Evolutionary conservation across 225 moss, liverwort and hornwort species (phyloP).

Genomic region (Physcomitrellopsis africana): DNA sequence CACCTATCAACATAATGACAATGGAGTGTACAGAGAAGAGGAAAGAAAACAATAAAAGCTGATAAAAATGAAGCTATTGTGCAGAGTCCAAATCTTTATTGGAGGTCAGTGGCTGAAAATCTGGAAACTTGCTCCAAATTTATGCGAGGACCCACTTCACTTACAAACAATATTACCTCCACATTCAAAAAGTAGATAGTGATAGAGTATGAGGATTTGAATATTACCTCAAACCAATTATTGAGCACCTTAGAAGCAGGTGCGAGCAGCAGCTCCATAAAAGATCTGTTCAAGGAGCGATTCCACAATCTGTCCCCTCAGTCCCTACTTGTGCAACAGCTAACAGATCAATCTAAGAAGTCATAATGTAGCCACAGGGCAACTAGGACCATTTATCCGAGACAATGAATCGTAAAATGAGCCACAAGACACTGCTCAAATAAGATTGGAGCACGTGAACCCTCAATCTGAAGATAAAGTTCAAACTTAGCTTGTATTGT

Average conservation of each 20-base stretch:
- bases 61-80: not conserved
- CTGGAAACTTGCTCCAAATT: not conserved
- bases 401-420: not conserved
- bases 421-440: slow-evolving; percentile 2
- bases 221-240: slow-evolving; percentile 87
- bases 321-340: slow-evolving; percentile 8
- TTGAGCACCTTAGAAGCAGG: slow-evolving; percentile 96
- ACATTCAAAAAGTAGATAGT: slow-evolving; percentile 21
- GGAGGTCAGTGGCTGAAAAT: slow-evolving; percentile 11
- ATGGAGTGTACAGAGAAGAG: slow-evolving; percentile 6
- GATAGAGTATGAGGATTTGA: slow-evolving; percentile 8
- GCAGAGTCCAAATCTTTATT: slow-evolving; percentile 2
- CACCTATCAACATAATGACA: slow-evolving; percentile 3
- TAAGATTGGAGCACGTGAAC: slow-evolving; percentile 1
- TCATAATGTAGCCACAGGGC: not conserved
- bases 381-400: not conserved
- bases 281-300: slow-evolving; percentile 55
- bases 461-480: slow-evolving; percentile 5
- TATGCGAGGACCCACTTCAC: slow-evolving; percentile 6
- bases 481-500: not conserved
- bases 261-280: slow-evolving; percentile 85
- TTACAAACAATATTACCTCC: slow-evolving; percentile 1
- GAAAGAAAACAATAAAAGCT: not conserved
- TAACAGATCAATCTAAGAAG: slow-evolving; percentile 8
- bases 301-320: slow-evolving; percentile 1